Conservation (phyloP, 2,329 filamentous ascomycete genomes). For the Trichoderma atroviride region DNA sequence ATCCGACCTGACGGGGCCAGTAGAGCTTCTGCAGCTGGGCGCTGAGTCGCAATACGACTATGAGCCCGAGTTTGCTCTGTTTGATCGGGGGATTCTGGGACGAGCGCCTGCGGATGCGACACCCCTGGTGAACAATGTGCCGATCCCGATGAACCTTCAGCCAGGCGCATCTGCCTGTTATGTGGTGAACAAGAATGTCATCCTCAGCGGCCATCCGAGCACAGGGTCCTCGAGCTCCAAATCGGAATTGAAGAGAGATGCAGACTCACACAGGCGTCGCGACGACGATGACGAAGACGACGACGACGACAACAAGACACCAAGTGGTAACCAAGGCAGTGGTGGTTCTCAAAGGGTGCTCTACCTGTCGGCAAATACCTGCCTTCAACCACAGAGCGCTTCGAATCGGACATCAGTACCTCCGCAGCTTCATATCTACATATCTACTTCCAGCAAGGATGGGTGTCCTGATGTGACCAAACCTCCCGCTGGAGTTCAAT, state of each 20-base stretch:
- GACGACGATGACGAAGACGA: too few species aligned
- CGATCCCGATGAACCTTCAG: constrained; percentile 59
- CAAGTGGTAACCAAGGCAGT: constrained; percentile 35
- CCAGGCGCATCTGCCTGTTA: constrained; percentile 61
- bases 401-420: constrained; percentile 41
- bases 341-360: constrained; percentile 48
- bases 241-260: constrained; percentile 24
- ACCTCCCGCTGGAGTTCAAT: constrained; percentile 33
- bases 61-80: constrained; percentile 62
- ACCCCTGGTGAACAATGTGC: constrained; percentile 65
- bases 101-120: constrained; percentile 57
- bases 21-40: not conserved
- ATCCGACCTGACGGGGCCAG: constrained; percentile 29
- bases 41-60: constrained; percentile 44
- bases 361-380: constrained; percentile 86
- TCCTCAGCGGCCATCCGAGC: constrained; percentile 34
- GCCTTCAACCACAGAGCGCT: constrained; percentile 67
- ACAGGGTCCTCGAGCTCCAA: constrained; percentile 25
- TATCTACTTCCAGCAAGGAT: constrained; percentile 59
- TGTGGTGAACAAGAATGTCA: constrained; percentile 36
- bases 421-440: constrained; percentile 76
- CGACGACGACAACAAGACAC: not conserved
- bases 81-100: constrained; percentile 66
- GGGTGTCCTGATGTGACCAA: constrained; percentile 36
- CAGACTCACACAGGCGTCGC: not conserved